These are phyloP conservation scores for Candida fluviatilis DNA, from an alignment of 805 yeast species.

Conservation along the genomic window DNA sequence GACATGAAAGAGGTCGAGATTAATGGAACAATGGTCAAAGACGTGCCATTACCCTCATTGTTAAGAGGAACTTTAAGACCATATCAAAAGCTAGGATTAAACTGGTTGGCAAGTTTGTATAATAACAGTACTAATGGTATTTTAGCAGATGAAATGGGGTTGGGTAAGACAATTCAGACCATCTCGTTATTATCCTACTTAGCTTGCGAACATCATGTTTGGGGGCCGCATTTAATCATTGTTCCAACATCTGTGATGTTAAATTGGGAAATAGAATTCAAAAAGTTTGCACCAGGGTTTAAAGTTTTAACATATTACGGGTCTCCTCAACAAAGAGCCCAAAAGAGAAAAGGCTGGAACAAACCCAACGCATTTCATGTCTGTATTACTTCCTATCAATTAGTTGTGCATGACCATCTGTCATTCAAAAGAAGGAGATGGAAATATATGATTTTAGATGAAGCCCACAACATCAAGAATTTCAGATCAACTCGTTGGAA, in stretches of 20 bases:
- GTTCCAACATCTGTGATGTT: conserved; percentile 97
- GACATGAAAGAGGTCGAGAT: conserved; percentile 24
- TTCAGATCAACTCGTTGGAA: conserved; percentile 97
- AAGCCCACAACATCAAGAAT: conserved; percentile 96
- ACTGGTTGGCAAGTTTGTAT: conserved; percentile 94
- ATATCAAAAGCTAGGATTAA: conserved; percentile 93
- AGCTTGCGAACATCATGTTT: conserved; percentile 88
- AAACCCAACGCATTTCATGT: conserved; percentile 94
- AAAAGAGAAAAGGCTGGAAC: conserved; percentile 96
- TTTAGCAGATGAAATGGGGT: conserved; percentile 98
- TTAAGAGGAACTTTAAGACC: conserved; percentile 81
- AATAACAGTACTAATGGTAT: conserved; percentile 94
- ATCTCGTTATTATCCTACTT: conserved; percentile 80
- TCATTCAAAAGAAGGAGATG: conserved; percentile 89
- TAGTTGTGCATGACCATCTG: conserved; percentile 96
- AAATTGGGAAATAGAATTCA: conserved; percentile 99
- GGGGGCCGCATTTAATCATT: conserved; percentile 98
- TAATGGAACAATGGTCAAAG: conserved; percentile 43
- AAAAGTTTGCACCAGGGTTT: conserved; percentile 96
- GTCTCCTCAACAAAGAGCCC: conserved; percentile 93
- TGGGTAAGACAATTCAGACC: conserved; percentile 96
- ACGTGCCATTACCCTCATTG: conserved; percentile 74
- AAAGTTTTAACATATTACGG: conserved; percentile 95
- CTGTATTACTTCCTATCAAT: conserved; percentile 93
- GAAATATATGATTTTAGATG: conserved; percentile 96